These are phyloP conservation scores for Oleoguttula mirabilis DNA, from an alignment of 495 filamentous ascomycete genomes.

Conservation along the genomic window DNA sequence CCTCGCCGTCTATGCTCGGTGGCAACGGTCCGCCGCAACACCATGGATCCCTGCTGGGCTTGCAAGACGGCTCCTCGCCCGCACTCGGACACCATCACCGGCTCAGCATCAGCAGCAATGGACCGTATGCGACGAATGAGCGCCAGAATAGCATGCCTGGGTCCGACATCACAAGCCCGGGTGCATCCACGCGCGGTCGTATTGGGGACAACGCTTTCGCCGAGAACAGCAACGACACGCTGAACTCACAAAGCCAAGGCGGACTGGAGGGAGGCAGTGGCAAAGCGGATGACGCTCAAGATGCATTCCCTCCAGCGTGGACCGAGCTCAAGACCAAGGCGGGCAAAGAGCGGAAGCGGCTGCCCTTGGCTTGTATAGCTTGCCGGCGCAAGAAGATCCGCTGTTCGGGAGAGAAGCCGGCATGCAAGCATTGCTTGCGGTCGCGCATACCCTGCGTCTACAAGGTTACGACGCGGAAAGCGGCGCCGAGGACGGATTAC, in stretches of 20 bases:
- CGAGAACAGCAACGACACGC: constrained; percentile 12
- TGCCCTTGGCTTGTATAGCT: constrained; percentile 91
- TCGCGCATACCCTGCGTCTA: constrained; percentile 97
- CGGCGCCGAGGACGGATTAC: constrained; percentile 92
- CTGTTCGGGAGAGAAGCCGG: constrained; percentile 93
- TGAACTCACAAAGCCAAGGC: constrained; percentile 1
- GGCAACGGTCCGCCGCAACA: constrained; percentile 4
- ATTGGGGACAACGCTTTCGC: constrained; percentile 15
- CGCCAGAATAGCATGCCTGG: constrained; percentile 13
- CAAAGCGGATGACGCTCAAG: constrained; percentile 31
- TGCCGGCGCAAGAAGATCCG: constrained; percentile 96
- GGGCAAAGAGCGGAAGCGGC: constrained; percentile 85
- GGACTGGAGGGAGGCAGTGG: constrained; percentile 23
- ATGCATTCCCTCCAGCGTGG: constrained; percentile 53
- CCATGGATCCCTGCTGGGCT: constrained; percentile 1
- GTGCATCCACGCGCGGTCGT: background rate
- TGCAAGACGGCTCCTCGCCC: constrained; percentile 10
- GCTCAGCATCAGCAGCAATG: constrained; percentile 17
- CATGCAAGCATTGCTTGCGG: constrained; percentile 90
- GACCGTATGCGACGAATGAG: constrained; percentile 3
- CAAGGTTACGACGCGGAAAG: constrained; percentile 90
- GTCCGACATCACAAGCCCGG: constrained; percentile 15
- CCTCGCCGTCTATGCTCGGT: background rate
- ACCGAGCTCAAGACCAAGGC: constrained; percentile 96
- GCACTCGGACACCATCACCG: constrained; percentile 11